Evolutionary conservation across 2,329 filamentous ascomycete genomes (phyloP).

Genomic region (Sclerotinia trifoliorum): DNA sequence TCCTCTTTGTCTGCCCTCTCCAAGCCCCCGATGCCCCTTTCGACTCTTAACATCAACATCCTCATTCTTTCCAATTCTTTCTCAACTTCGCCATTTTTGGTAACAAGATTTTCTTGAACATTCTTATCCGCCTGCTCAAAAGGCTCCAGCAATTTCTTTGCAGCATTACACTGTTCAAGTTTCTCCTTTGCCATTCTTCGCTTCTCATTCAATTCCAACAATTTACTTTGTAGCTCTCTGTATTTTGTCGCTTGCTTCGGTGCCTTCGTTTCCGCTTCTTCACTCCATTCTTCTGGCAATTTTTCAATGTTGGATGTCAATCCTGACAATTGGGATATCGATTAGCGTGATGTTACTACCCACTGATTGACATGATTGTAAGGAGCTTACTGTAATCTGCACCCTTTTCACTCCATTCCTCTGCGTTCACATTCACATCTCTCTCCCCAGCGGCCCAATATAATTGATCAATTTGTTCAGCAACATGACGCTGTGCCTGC

Average conservation of each 20-base stretch:
- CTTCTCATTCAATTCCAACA: conserved; percentile 51
- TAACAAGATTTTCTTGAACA: conserved; percentile 66
- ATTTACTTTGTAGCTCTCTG: conserved; percentile 48
- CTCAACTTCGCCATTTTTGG: conserved; percentile 63
- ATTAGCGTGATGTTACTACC: not conserved
- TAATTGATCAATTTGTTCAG: conserved; percentile 68
- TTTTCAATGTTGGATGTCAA: conserved; percentile 34
- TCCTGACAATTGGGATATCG: conserved; percentile 23
- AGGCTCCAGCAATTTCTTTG: conserved; percentile 53
- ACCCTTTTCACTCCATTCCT: conserved; percentile 44
- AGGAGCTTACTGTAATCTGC: conserved; percentile 39
- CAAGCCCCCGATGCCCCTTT: conserved; percentile 48
- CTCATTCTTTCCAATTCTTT: conserved; percentile 66
- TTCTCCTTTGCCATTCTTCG: conserved; percentile 44
- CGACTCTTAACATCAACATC: conserved; percentile 59
- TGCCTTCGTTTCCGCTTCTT: conserved; percentile 41
- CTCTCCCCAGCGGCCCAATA: conserved; percentile 54
- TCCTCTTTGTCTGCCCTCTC: conserved; percentile 25
- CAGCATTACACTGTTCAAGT: conserved; percentile 49
- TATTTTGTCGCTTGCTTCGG: conserved; percentile 51
- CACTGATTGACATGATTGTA: not conserved
- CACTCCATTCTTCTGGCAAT: conserved; percentile 36
- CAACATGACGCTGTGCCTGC: conserved; percentile 67
- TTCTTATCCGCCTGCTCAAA: conserved; percentile 45
- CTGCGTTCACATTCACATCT: conserved; percentile 39